A percentile compares a stretch with the other conserved stretches of the same genome.
phyloP scores from a whole-genome alignment of 1,139 yeast species.

The Yarrowia galli region DNA sequence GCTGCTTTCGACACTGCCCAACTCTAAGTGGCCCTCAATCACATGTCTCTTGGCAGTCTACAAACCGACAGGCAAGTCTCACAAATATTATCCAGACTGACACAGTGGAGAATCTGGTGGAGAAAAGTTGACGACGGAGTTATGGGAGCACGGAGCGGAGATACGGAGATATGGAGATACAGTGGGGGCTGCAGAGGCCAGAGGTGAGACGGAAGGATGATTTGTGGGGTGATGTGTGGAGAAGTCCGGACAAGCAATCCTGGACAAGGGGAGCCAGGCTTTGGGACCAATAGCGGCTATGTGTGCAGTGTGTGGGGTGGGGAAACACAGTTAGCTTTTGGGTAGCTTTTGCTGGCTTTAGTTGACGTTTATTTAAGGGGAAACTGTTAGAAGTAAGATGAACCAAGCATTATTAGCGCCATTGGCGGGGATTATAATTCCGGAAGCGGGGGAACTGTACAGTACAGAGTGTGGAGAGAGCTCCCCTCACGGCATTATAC shows the following conservation, averaged over 20 bases:
- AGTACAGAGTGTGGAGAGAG: no score
- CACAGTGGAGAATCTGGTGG: neutral
- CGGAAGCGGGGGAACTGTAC: slow-evolving; percentile 16
- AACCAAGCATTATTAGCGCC: no score
- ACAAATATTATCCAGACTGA: slow-evolving; percentile 11
- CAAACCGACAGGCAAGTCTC: slow-evolving; percentile 6
- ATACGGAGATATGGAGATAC: neutral
- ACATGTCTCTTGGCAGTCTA: slow-evolving; percentile 29
- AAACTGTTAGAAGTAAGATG: neutral
- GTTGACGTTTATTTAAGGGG: neutral
- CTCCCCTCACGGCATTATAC: no score
- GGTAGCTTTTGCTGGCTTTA: neutral
- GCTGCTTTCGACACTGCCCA: neutral
- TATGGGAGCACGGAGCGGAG: no score
- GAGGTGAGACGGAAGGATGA: neutral
- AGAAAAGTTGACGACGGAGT: no score
- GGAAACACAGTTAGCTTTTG: neutral
- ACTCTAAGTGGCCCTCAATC: neutral
- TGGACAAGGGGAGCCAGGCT: neutral
- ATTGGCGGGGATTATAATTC: neutral
- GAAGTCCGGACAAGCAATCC: neutral
- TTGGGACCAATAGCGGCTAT: slow-evolving; percentile 21
- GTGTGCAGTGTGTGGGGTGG: neutral
- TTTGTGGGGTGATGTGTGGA: slow-evolving; percentile 25
- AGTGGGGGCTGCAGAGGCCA: neutral